Evolutionary conservation across 1,139 yeast genomes (phyloP).

Genomic region (Hansenula lynferdii): DNA sequence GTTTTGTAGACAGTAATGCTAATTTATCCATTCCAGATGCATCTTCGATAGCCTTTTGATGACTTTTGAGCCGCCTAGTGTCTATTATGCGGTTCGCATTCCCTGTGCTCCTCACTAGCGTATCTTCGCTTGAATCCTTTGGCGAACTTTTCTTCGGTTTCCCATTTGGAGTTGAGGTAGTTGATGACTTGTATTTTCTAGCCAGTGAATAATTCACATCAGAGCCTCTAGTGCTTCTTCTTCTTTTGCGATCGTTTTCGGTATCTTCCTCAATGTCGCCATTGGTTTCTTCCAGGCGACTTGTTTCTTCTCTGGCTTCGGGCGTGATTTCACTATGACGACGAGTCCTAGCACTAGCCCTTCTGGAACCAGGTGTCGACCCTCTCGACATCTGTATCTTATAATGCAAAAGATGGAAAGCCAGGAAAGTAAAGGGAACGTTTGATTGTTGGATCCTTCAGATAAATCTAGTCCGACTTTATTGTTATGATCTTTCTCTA

Average conservation of each 20-base stretch:
- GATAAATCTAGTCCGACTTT: no score
- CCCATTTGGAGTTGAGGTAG: neutral
- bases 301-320: neutral
- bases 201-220: neutral
- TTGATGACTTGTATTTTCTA: neutral
- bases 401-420: no score
- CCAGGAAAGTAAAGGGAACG: no score
- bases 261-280: slow-evolving; percentile 2
- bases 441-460: no score
- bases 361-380: slow-evolving; percentile 4
- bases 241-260: neutral
- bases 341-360: slow-evolving; percentile 6
- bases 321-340: slow-evolving; percentile 5
- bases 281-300: neutral
- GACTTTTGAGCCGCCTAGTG: neutral
- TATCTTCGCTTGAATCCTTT: neutral
- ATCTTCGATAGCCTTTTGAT: neutral
- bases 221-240: neutral
- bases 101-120: neutral
- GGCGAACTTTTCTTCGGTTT: neutral
- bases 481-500: no score
- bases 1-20: slow-evolving; percentile 27
- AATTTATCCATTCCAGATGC: slow-evolving; percentile 17
- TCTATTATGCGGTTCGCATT: slow-evolving; percentile 4
- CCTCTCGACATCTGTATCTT: slow-evolving; percentile 2